Conservation (phyloP, 2,329 filamentous ascomycete species). For the Penicillium sp. region DNA sequence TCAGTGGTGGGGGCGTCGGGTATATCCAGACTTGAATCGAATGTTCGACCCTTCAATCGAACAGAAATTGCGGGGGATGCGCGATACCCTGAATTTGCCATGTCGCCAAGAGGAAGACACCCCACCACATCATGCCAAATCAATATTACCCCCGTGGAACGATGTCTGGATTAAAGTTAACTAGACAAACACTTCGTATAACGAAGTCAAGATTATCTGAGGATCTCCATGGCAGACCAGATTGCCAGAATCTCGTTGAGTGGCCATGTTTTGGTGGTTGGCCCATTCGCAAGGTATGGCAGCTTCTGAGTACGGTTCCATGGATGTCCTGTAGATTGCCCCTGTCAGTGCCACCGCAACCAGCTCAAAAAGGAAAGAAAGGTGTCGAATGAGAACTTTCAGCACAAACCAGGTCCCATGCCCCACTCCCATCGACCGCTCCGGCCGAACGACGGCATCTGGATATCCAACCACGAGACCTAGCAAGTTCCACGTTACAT, state of each 20-base stretch:
- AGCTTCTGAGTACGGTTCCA: neutral
- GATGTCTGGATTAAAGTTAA: neutral
- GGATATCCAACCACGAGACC: neutral
- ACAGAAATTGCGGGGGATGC: neutral
- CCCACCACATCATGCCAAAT: neutral
- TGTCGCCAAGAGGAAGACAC: neutral
- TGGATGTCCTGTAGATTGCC: neutral
- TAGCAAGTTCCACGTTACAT: neutral
- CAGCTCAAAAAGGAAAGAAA: neutral
- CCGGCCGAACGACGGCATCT: neutral
- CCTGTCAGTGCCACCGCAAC: constrained; percentile 1
- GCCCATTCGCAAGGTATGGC: neutral
- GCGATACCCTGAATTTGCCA: neutral
- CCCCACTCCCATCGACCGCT: neutral
- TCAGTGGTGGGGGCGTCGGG: constrained; percentile 20
- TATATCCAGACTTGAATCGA: neutral
- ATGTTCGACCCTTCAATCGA: constrained; percentile 1
- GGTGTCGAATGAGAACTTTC: neutral
- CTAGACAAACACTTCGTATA: neutral
- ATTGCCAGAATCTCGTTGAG: neutral
- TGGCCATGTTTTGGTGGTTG: neutral
- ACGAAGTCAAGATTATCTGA: neutral
- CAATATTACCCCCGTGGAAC: neutral
- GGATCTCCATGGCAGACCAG: neutral
- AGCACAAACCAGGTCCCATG: neutral